Percentiles rank a stretch among this genome's conserved stretches.
Evolutionary conservation across 208 protist species (phyloP).

Genomic region (Wallacemonas rigidus): DNA sequence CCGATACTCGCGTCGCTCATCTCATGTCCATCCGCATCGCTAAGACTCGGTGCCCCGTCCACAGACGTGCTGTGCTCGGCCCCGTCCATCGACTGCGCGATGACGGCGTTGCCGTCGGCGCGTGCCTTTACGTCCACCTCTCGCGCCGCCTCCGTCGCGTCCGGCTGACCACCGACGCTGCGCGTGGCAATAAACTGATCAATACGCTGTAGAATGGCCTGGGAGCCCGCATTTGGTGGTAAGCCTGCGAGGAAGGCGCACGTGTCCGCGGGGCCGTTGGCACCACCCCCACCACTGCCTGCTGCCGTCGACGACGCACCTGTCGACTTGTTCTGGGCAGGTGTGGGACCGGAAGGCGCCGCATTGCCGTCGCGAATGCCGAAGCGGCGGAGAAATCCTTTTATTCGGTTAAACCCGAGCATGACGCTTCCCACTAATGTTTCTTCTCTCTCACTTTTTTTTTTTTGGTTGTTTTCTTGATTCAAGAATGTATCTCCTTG

Average conservation of each 20-base stretch:
- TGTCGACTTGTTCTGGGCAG: background rate
- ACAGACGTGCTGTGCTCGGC: background rate
- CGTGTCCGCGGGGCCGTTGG: background rate
- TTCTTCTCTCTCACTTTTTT: background rate
- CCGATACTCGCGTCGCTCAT: background rate
- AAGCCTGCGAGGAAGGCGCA: conserved; percentile 45
- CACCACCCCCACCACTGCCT: background rate
- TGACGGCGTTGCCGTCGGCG: too few relatives aligned
- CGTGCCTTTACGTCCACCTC: too few relatives aligned
- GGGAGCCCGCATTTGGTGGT: conserved; percentile 48
- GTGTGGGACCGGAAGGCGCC: background rate
- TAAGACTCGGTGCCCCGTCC: background rate
- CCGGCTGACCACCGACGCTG: background rate
- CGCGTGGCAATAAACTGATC: conserved; percentile 30
- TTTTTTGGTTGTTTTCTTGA: background rate
- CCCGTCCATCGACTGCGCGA: too few relatives aligned
- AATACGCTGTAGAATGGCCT: conserved; percentile 65
- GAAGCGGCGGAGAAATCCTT: conserved; percentile 10
- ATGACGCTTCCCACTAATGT: conserved; percentile 20
- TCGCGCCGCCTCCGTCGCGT: too few relatives aligned
- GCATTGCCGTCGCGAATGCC: conserved; percentile 13
- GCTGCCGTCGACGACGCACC: background rate
- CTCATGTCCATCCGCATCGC: background rate
- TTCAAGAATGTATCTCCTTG: background rate
- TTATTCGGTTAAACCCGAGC: conserved; percentile 49